phyloP scores from a whole-genome alignment of 805 yeast species.

The Pichia paraexigua region DNA sequence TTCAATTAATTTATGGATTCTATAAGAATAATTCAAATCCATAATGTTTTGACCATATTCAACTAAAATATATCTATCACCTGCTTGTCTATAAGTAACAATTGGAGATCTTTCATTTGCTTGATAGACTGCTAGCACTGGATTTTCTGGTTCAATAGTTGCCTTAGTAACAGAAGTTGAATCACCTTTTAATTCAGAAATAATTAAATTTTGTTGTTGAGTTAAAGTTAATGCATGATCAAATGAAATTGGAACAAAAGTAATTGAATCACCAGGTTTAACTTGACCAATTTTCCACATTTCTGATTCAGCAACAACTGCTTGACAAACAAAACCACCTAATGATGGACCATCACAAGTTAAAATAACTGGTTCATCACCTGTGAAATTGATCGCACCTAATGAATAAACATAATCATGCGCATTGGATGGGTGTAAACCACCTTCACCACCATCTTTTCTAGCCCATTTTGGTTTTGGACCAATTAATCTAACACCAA shows the following conservation, averaged over 20 bases:
- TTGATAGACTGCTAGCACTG: conserved; percentile 52
- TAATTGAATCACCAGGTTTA: conserved; percentile 83
- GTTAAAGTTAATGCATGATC: conserved; percentile 62
- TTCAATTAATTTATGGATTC: conserved; percentile 76
- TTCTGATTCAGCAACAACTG: conserved; percentile 91
- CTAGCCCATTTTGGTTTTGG: conserved; percentile 98
- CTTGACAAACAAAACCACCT: conserved; percentile 96
- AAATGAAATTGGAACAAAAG: conserved; percentile 70
- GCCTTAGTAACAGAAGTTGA: conserved; percentile 24
- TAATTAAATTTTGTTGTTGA: conserved; percentile 47
- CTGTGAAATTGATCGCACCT: conserved; percentile 96
- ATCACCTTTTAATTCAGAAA: conserved; percentile 39
- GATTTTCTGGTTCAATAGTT: conserved; percentile 49
- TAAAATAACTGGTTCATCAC: conserved; percentile 95
- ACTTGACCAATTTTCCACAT: conserved; percentile 99
- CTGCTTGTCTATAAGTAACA: conserved; percentile 90
- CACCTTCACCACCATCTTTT: conserved; percentile 94
- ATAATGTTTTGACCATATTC: conserved; percentile 87
- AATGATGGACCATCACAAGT: conserved; percentile 97
- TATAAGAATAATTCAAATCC: conserved; percentile 78
- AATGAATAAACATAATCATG: conserved; percentile 95
- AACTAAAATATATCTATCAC: conserved; percentile 85
- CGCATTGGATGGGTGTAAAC: conserved; percentile 96
- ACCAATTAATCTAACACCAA: conserved; percentile 90
- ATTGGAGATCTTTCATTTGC: conserved; percentile 49